Conservation (phyloP, 371 early-diverging fungal genomes). For the Actinomortierella wolfii region DNA sequence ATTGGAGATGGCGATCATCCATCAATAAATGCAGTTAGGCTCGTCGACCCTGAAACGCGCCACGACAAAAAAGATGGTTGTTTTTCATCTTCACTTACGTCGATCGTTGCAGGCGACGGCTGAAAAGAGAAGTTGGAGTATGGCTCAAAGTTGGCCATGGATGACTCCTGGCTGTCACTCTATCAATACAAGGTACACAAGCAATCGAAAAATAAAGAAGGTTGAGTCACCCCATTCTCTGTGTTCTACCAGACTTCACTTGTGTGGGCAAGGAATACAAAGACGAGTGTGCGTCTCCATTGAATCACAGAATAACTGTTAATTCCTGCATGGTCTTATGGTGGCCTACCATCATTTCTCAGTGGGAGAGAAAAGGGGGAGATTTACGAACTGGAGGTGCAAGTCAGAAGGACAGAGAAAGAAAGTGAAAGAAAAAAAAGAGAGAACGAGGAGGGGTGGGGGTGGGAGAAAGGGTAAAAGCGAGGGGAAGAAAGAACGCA, state of each 20-base stretch:
- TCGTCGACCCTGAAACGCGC: too few relatives aligned
- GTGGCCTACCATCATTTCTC: conserved; percentile 17
- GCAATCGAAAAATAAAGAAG: background rate
- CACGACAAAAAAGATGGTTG: background rate
- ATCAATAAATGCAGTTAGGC: too few relatives aligned
- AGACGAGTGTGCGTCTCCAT: too few relatives aligned
- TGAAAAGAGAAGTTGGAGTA: conserved; percentile 35
- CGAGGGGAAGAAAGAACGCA: background rate
- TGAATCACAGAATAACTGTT: too few relatives aligned
- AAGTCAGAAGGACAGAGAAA: background rate
- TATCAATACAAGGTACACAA: background rate
- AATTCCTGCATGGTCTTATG: background rate
- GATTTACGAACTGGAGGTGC: conserved; percentile 20
- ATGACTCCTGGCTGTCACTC: conserved; percentile 38
- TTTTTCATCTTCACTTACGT: conserved; percentile 17
- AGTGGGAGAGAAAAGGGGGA: conserved; percentile 11
- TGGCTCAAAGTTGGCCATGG: conserved; percentile 25
- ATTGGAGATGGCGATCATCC: background rate
- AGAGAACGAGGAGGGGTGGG: background rate
- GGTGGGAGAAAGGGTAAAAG: background rate
- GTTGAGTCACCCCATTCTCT: background rate
- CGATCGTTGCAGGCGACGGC: conserved; percentile 21
- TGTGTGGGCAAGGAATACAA: too few relatives aligned
- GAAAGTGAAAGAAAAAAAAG: background rate
- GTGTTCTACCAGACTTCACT: too few relatives aligned